Evolutionary conservation across 768 basidiomycete genomes (phyloP), one percentile per base, ranked within the genome.

Genomic region (Mrakia frigida): DNA sequence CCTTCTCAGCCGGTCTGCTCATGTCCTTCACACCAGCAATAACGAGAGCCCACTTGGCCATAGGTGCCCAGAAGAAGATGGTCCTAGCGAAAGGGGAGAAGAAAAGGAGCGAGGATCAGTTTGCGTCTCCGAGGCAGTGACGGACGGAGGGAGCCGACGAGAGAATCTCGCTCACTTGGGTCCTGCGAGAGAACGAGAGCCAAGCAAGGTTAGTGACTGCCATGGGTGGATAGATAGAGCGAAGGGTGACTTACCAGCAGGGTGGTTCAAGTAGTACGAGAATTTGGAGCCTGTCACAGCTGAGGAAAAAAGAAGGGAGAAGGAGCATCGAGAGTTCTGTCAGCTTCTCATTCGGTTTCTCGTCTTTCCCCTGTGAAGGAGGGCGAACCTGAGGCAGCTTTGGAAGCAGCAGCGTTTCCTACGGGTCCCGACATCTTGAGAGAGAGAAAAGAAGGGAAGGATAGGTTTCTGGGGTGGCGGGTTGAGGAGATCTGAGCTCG

Each of bases 31-130:
- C 37, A 31, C 86, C 86, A n/a, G 85, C 86, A 18, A 84, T 84
- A 60, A 86, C 85, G 70, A 87, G 82, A 59, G 82, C 83, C 86
- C 86, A 86, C 79, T 82, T 81, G 14, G 82, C 80, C 71, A 80
- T 73, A 41, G 80, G 80, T 21, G 90, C 94, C 96, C 96, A 99
- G 86, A 99, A 99, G 87, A 99, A 98, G 78, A 98, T 94, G 70
- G 84, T 85, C 79, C 83, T 84, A 50, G 46, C 46, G 80, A 70
- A 52, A 60, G 60, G 21, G 39, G 16, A 35, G 39, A 41, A 18
- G 43, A 37, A 39, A 50, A 39, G 56, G 41, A 72, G 69, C 56
- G 16, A 16, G 41, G 72, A 25, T 35, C 33, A 33, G 63, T 50
- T 50, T n/a, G n/a, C n/a, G n/a, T 11, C 3, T 50, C 37, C 46